Conservation (phyloP, 768 basidiomycete species). For the Hygrophorus russula region DNA sequence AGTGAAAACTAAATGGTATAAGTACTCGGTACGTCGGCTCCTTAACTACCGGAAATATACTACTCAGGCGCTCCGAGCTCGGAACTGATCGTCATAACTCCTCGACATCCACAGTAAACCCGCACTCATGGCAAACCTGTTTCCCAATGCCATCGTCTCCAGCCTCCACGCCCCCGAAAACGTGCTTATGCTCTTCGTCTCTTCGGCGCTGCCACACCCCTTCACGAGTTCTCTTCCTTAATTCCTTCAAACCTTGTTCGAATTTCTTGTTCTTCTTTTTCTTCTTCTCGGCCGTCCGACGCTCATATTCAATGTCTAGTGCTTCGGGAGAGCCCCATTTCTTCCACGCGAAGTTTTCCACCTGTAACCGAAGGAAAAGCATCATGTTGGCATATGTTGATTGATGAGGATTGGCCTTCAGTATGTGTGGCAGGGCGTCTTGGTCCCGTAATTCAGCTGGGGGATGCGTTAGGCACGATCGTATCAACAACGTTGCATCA, state of each 20-base stretch:
- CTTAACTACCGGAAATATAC: too few species aligned
- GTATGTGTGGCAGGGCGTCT: slow-evolving; percentile 82
- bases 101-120: slow-evolving; percentile 86
- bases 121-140: slow-evolving; percentile 83
- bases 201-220: slow-evolving; percentile 82
- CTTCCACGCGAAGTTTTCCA: slow-evolving; percentile 94
- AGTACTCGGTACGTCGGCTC: too few species aligned
- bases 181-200: slow-evolving; percentile 83
- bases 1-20: too few species aligned
- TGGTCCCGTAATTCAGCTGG: slow-evolving; percentile 90
- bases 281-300: slow-evolving; percentile 70
- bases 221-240: slow-evolving; percentile 77
- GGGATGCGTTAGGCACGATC: slow-evolving; percentile 4
- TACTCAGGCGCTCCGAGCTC: too few species aligned
- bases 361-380: slow-evolving; percentile 88
- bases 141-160: slow-evolving; percentile 42
- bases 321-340: slow-evolving; percentile 96
- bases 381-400: slow-evolving; percentile 99
- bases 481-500: slow-evolving; percentile 7
- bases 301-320: slow-evolving; percentile 79
- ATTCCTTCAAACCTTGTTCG: slow-evolving; percentile 76
- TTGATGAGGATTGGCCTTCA: slow-evolving; percentile 92
- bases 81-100: slow-evolving; percentile 39
- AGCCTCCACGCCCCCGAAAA: slow-evolving; percentile 52
- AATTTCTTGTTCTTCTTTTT: slow-evolving; percentile 92